A percentile compares a stretch with the other conserved stretches of the same genome.
These are phyloP conservation scores for Camelina hispida DNA, from an alignment of 345 rosid genomes.

Conservation along the genomic window DNA sequence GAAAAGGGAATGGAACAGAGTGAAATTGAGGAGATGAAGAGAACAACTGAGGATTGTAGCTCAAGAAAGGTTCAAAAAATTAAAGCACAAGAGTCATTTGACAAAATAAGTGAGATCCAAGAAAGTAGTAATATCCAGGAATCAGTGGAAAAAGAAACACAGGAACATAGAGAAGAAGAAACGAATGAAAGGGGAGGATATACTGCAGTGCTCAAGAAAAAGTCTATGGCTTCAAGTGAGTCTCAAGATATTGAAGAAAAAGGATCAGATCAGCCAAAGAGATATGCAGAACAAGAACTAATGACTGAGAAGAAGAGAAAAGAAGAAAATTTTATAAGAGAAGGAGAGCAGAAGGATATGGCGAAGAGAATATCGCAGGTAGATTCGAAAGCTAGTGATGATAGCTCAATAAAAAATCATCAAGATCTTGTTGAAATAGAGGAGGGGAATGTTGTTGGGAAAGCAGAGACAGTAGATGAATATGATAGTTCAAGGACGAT, in stretches of 20 bases:
- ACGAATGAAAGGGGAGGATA: neutral
- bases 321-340: neutral
- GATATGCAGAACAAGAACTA: conserved; percentile 4
- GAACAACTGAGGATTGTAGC: neutral
- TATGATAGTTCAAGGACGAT: conserved; percentile 9
- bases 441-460: neutral
- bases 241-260: conserved; percentile 23
- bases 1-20: conserved; percentile 15
- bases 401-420: neutral
- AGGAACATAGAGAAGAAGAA: neutral
- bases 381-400: conserved; percentile 19
- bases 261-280: neutral
- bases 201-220: neutral
- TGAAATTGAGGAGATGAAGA: conserved; percentile 8
- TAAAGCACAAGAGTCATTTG: neutral
- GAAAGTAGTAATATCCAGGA: neutral
- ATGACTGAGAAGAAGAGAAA: neutral
- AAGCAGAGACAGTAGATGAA: conserved; percentile 17
- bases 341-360: neutral
- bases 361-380: neutral
- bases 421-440: conserved; percentile 10
- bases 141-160: neutral
- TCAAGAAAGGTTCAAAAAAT: neutral
- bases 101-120: neutral
- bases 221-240: neutral